phyloP scores from a whole-genome alignment of 805 yeast species.

The Metschnikowia continentalis region DNA sequence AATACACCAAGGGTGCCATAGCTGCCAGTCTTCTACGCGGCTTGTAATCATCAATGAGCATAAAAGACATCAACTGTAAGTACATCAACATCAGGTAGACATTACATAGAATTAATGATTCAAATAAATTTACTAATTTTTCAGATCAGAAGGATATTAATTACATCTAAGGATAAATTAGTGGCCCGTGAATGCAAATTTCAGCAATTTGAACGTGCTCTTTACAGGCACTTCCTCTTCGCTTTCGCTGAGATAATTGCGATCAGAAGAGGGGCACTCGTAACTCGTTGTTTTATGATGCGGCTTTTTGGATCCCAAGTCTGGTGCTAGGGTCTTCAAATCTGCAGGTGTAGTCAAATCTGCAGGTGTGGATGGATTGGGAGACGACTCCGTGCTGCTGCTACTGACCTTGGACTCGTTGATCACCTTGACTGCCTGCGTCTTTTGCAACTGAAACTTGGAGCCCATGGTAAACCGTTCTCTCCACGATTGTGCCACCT shows the following conservation, averaged over 20 bases:
- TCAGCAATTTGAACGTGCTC: constrained; percentile 12
- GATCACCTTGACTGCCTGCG: constrained; percentile 5
- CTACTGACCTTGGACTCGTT: neutral
- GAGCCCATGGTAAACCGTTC: constrained; percentile 12
- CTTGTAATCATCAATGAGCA: constrained; percentile 1
- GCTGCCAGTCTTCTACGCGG: constrained; percentile 17
- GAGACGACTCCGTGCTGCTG: constrained; percentile 8
- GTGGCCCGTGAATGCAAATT: constrained; percentile 16
- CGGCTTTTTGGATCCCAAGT: neutral
- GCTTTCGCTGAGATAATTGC: constrained; percentile 14
- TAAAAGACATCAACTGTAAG: too few relatives aligned
- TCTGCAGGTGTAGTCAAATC: too few relatives aligned
- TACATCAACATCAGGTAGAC: too few relatives aligned
- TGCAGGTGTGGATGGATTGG: constrained; percentile 6
- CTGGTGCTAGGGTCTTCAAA: neutral
- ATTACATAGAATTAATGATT: too few relatives aligned
- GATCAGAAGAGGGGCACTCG: constrained; percentile 14
- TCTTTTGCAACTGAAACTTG: neutral
- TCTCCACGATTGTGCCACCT: constrained; percentile 12
- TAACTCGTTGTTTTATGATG: neutral
- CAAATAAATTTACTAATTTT: neutral
- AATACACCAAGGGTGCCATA: constrained; percentile 13
- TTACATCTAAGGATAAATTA: neutral
- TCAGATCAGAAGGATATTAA: neutral
- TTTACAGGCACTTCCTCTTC: constrained; percentile 7